Evolutionary conservation across 169 alveolate genomes (phyloP).

Genomic region (Babesia bovis): DNA sequence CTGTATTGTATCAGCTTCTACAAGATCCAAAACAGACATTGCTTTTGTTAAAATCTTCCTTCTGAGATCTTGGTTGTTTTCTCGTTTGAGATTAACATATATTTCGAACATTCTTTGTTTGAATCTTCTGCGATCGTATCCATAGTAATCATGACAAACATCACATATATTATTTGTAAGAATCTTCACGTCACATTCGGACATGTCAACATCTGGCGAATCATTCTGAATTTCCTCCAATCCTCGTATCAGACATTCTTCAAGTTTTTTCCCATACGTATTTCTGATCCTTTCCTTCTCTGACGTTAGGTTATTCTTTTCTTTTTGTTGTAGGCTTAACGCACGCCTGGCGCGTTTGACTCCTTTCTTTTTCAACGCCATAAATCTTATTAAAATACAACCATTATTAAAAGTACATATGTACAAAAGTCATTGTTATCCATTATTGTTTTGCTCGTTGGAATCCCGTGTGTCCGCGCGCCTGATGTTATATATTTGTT

Average conservation of each 20-base stretch:
- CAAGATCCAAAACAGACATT: slow-evolving; percentile 55
- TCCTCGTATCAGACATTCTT: slow-evolving; percentile 24
- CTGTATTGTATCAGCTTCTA: slow-evolving; percentile 66
- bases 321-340: background rate
- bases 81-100: slow-evolving; percentile 67
- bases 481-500: too few species aligned
- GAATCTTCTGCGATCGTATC: slow-evolving; percentile 23
- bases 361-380: slow-evolving; percentile 28
- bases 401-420: too few species aligned
- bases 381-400: too few species aligned
- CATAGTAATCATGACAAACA: slow-evolving; percentile 43
- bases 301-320: slow-evolving; percentile 11
- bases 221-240: slow-evolving; percentile 19
- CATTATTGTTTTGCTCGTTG: too few species aligned
- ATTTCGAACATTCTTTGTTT: slow-evolving; percentile 73
- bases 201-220: slow-evolving; percentile 21
- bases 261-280: slow-evolving; percentile 49
- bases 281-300: slow-evolving; percentile 35
- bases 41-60: slow-evolving; percentile 49
- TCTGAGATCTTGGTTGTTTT: slow-evolving; percentile 68
- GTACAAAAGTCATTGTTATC: too few species aligned
- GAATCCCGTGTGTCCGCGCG: too few species aligned
- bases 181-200: slow-evolving; percentile 8
- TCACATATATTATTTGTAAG: slow-evolving; percentile 50
- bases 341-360: slow-evolving; percentile 18